Conservation (phyloP, 129 eudicot genomes). For the Tagetes patula region DNA sequence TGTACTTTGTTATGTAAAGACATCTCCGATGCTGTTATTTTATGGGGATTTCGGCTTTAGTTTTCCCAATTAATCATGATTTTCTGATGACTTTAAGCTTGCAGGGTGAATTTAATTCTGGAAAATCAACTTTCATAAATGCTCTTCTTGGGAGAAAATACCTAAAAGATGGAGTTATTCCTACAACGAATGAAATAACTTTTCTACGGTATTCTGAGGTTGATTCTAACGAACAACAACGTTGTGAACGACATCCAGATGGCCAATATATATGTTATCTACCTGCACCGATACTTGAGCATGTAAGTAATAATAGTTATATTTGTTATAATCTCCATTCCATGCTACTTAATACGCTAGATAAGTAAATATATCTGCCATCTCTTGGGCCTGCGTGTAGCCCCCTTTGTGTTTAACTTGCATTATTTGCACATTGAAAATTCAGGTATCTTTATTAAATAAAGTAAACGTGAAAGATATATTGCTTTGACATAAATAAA, state of each 20-base stretch:
- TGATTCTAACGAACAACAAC: conserved; percentile 53
- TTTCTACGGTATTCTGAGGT: conserved; percentile 73
- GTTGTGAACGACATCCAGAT: conserved; percentile 93
- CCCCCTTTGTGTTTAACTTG: not conserved
- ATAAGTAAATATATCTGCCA: conserved; percentile 6
- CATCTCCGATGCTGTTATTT: not conserved
- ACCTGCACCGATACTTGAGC: conserved; percentile 80
- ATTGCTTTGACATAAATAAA: not conserved
- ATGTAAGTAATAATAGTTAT: conserved; percentile 44
- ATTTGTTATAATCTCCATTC: too few relatives aligned
- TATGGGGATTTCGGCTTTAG: not conserved
- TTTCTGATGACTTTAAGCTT: conserved; percentile 22
- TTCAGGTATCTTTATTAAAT: not conserved
- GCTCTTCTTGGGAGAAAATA: conserved; percentile 88
- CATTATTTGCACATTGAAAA: not conserved
- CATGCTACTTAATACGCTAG: too few relatives aligned
- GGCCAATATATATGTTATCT: conserved; percentile 84
- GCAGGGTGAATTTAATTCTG: conserved; percentile 98
- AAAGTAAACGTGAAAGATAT: not conserved
- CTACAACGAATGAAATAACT: conserved; percentile 93
- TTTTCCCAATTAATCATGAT: not conserved
- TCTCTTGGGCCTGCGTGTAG: not conserved
- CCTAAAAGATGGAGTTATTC: conserved; percentile 88
- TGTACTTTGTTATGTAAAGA: not conserved
- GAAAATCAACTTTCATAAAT: conserved; percentile 90